Evolutionary conservation across 1,139 yeast species (phyloP).

Genomic region (Lodderomyces orthopsilosis): DNA sequence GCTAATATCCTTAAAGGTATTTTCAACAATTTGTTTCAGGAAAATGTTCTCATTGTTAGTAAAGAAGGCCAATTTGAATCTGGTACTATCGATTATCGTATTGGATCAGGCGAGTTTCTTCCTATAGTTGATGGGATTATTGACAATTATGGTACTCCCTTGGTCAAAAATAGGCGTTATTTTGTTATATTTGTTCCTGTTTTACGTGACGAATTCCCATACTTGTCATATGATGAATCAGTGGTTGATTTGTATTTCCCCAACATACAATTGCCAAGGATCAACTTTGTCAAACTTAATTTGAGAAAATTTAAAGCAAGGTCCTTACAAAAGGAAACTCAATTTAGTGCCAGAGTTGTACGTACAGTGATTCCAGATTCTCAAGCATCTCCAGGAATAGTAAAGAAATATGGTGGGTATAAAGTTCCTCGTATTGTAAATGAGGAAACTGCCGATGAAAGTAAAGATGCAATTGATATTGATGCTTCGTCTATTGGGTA

Average conservation of each 20-base stretch:
- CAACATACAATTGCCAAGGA: constrained; percentile 11
- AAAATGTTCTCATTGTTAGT: constrained; percentile 14
- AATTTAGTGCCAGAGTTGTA: neutral
- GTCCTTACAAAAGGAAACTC: neutral
- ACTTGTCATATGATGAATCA: constrained; percentile 8
- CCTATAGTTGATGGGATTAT: constrained; percentile 12
- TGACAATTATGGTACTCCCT: constrained; percentile 10
- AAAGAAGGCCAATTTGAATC: constrained; percentile 6
- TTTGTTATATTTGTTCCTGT: constrained; percentile 19
- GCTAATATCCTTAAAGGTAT: constrained; percentile 9
- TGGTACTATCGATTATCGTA: constrained; percentile 8
- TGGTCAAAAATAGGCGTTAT: constrained; percentile 11
- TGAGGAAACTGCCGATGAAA: neutral
- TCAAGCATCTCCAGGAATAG: constrained; percentile 3
- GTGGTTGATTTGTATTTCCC: constrained; percentile 18
- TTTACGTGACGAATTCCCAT: constrained; percentile 6
- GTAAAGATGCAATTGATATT: neutral
- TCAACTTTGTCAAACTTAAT: constrained; percentile 5
- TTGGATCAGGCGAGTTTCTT: constrained; percentile 15
- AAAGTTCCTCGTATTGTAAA: neutral
- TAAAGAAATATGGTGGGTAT: neutral
- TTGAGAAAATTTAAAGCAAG: constrained; percentile 10
- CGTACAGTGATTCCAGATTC: constrained; percentile 4
- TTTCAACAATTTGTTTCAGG: constrained; percentile 18
- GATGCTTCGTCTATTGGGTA: neutral